Conservation (phyloP, 2,329 filamentous ascomycete species). For the Chaetomium sp. region DNA sequence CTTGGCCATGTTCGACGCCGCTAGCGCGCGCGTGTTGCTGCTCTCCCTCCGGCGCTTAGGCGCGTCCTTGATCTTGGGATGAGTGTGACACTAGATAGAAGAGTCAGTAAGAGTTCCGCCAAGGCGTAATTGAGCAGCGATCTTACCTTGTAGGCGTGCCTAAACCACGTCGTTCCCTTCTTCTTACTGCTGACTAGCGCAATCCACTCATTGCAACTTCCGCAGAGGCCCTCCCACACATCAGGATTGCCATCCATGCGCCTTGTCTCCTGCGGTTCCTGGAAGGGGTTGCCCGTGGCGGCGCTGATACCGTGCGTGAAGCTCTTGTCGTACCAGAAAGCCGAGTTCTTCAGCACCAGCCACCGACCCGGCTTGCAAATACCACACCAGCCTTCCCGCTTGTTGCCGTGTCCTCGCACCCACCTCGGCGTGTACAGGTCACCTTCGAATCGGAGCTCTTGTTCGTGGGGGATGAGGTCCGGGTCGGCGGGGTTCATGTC, state of each 20-base stretch:
- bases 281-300: conserved; percentile 75
- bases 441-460: conserved; percentile 75
- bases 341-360: conserved; percentile 87
- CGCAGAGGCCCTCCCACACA: conserved; percentile 79
- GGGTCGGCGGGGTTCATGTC: conserved; percentile 81
- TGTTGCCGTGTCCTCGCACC: conserved; percentile 84
- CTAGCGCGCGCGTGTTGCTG: conserved; percentile 51
- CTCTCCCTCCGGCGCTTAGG: conserved; percentile 68
- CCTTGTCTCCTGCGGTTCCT: conserved; percentile 72
- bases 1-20: conserved; percentile 49
- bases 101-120: conserved; percentile 15
- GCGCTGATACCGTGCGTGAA: conserved; percentile 87
- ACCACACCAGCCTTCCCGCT: conserved; percentile 87
- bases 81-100: conserved; percentile 63
- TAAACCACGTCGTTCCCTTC: conserved; percentile 90
- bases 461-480: conserved; percentile 75
- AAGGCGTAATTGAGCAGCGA: no score
- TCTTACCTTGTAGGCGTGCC: conserved; percentile 82
- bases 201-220: conserved; percentile 79
- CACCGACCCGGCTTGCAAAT: conserved; percentile 84
- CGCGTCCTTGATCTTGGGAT: conserved; percentile 70
- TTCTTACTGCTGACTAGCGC: conserved; percentile 83
- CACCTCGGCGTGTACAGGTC: conserved; percentile 82
- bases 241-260: conserved; percentile 80
- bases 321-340: conserved; percentile 92